These are phyloP conservation scores for Erigeron canadensis DNA, from an alignment of 129 eudicot genomes.

Conservation along the genomic window DNA sequence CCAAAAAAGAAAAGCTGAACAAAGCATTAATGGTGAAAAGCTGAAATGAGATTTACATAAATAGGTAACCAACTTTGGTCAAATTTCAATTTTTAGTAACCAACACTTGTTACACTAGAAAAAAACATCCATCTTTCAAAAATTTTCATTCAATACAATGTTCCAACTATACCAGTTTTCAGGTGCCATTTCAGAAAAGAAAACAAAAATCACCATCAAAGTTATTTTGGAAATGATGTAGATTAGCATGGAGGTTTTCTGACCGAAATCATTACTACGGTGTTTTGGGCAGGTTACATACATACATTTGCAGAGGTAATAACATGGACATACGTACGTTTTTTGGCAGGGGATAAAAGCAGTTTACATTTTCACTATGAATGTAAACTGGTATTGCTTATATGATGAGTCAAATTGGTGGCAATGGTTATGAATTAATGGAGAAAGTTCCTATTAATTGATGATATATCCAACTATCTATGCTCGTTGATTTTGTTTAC, in stretches of 20 bases:
- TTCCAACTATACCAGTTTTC: neutral
- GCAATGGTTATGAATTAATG: slow-evolving; percentile 15
- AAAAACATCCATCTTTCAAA: too few relatives aligned
- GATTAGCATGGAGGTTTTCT: slow-evolving; percentile 28
- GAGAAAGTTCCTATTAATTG: neutral
- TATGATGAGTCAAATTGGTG: slow-evolving; percentile 18
- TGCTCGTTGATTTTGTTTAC: neutral
- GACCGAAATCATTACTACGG: slow-evolving; percentile 9
- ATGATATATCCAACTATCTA: neutral
- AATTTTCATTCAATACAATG: neutral
- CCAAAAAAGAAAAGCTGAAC: neutral
- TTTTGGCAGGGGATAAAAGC: slow-evolving; percentile 30
- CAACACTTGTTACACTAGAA: too few relatives aligned
- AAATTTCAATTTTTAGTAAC: too few relatives aligned
- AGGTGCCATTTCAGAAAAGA: neutral
- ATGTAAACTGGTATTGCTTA: slow-evolving; percentile 9
- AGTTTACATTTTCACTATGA: slow-evolving; percentile 21
- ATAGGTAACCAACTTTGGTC: neutral
- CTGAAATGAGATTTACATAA: neutral
- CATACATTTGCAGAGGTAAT: slow-evolving; percentile 26
- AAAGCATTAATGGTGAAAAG: slow-evolving; percentile 14
- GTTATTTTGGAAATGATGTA: slow-evolving; percentile 12
- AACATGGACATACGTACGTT: slow-evolving; percentile 26
- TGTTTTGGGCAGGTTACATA: slow-evolving; percentile 18
- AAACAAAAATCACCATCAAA: neutral